Base-by-base conservation (phyloP, 345 rosid genomes). In the Populus nigra region DNA sequence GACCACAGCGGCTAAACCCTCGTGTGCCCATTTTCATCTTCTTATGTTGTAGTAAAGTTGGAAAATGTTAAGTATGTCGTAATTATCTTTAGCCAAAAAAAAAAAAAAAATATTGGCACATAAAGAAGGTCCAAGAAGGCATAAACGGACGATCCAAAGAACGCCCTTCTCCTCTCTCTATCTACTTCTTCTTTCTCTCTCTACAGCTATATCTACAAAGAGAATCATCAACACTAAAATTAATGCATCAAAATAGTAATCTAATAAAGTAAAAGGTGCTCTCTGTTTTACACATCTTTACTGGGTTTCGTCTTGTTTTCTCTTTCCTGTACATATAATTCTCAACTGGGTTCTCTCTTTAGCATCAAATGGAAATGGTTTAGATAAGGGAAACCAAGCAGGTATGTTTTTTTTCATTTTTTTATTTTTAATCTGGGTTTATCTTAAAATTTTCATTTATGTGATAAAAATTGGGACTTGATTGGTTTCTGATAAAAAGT, bases 121-220 rank as follows among this genome's bases (percentile, higher is more conserved):
- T 3, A 59, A 23, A 59, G 65, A 59, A 63, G 77, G 82, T 85
- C 85, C 88, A 67, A 83, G 74, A 83, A 69, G 74, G 65, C 84
- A 73, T 63, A 77, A 88, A 79, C 86, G 86, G 86, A 83, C 86
- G 87, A 82, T 81, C 85, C 87, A 33, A 82, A 81, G 84, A 72
- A 72, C 69, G 71, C 18, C 53, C 67, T 25, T 53, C 73, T 72
- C 36, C 77, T 35, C 61, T 73, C 65, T 61, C 71, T 71, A 47
- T 84, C 62, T 79, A 0, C 41, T 5, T 27, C 31, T 41, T 49
- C 45, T 38, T 2, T 39, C 41, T 10, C 61, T 33, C 53, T 67
- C 73, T 53, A 36, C 75, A 71, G 17, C 33, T 55, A 55, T 57
- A 72, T 36, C 25, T 5, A 49, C 39, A 25, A 8, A 45, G 45